A percentile compares a stretch with the other conserved stretches of the same genome.
phyloP scores from a whole-genome alignment of 148 eudicot genomes.

The Camellia sinensis region DNA sequence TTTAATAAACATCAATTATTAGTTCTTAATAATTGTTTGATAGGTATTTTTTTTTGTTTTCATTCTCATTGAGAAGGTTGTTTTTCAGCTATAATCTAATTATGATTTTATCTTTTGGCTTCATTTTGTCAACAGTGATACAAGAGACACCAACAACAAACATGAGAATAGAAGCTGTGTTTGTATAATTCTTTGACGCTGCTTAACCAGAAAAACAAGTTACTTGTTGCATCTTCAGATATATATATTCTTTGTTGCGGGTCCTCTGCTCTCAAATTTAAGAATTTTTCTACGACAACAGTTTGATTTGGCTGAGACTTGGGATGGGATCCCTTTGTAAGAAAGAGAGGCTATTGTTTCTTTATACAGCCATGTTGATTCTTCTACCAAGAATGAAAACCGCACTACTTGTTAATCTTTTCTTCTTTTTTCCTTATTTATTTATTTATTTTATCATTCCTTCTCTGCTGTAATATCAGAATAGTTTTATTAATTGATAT shows the following conservation, averaged over 20 bases:
- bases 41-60: too few relatives aligned
- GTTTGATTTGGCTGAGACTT: conserved; percentile 10
- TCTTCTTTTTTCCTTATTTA: too few relatives aligned
- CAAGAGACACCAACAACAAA: conserved; percentile 36
- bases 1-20: too few relatives aligned
- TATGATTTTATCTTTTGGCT: background rate
- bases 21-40: too few relatives aligned
- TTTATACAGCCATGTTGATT: conserved; percentile 14
- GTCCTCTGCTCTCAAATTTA: background rate
- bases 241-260: too few relatives aligned
- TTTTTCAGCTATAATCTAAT: background rate
- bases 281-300: background rate
- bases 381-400: conserved; percentile 14
- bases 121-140: conserved; percentile 33
- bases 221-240: too few relatives aligned
- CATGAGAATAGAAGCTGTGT: conserved; percentile 38
- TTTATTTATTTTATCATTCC: too few relatives aligned
- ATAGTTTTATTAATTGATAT: too few relatives aligned
- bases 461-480: too few relatives aligned
- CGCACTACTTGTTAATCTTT: too few relatives aligned
- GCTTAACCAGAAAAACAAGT: background rate
- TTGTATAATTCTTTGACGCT: conserved; percentile 40
- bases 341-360: conserved; percentile 15
- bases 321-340: conserved; percentile 5
- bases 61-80: background rate